Percentiles rank a stretch among this genome's conserved stretches.
phyloP scores from a whole-genome alignment of 179 eudicot species.

The Monotropa hypopitys region DNA sequence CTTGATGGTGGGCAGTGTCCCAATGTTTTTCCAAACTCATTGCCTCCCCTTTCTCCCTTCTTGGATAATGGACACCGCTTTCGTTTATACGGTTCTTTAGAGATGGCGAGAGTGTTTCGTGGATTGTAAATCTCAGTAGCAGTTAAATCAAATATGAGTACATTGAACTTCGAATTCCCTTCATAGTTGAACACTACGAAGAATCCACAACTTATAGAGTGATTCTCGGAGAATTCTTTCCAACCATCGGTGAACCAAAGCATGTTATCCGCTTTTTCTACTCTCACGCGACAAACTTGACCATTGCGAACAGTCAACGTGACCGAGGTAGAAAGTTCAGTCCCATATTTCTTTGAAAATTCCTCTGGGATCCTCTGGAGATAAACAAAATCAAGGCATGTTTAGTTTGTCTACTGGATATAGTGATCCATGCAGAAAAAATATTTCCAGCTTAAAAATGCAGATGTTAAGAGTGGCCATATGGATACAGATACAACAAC shows the following conservation, averaged over 20 bases:
- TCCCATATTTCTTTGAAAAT: slow-evolving; percentile 5
- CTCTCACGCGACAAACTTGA: not conserved
- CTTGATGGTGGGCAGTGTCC: not conserved
- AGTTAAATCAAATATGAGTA: slow-evolving; percentile 8
- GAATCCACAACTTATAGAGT: slow-evolving; percentile 5
- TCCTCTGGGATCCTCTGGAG: slow-evolving; percentile 16
- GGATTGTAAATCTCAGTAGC: slow-evolving; percentile 14
- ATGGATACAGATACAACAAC: not conserved
- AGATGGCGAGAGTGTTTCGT: not conserved
- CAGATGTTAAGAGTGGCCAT: too few relatives aligned
- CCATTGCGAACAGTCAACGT: slow-evolving; percentile 7
- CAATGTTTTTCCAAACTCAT: not conserved
- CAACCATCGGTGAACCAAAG: slow-evolving; percentile 16
- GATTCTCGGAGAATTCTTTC: slow-evolving; percentile 7
- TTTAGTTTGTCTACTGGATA: not conserved
- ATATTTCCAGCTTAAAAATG: not conserved
- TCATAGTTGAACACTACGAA: slow-evolving; percentile 9
- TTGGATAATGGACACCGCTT: not conserved
- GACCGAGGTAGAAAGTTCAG: slow-evolving; percentile 7
- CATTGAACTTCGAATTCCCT: slow-evolving; percentile 12
- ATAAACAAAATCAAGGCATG: not conserved
- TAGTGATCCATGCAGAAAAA: not conserved
- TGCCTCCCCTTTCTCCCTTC: not conserved
- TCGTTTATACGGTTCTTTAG: not conserved
- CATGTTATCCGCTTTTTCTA: slow-evolving; percentile 6